phyloP scores from a whole-genome alignment of 192 early-diverging fungal genomes.

The Backusella sp. region DNA sequence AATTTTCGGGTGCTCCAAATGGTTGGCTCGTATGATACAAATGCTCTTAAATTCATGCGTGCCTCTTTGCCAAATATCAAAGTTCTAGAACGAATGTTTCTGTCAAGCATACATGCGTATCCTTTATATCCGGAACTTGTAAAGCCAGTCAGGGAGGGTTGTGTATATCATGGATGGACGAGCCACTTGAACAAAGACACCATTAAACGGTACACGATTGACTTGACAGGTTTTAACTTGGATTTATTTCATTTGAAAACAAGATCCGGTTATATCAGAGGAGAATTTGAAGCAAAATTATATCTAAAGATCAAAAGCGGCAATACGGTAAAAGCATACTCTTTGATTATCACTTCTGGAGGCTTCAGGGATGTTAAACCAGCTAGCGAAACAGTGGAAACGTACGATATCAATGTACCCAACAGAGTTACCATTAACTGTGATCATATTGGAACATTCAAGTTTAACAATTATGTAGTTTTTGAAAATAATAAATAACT shows the following conservation, averaged over 20 bases:
- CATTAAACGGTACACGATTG: neutral
- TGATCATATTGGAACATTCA: neutral
- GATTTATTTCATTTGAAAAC: neutral
- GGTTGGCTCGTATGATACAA: neutral
- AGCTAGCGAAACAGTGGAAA: neutral
- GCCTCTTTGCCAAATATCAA: neutral
- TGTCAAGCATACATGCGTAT: neutral
- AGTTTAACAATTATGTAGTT: neutral
- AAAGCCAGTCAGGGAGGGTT: neutral
- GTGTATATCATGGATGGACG: neutral
- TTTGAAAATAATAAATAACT: neutral
- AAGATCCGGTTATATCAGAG: neutral
- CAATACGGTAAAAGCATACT: neutral
- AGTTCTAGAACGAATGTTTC: neutral
- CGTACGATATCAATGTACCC: neutral
- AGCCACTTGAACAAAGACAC: neutral
- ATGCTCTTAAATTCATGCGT: neutral
- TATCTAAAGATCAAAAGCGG: neutral
- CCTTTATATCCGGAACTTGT: neutral
- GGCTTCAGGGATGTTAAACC: neutral
- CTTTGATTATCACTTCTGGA: neutral
- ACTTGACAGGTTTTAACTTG: neutral
- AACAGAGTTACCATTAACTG: neutral
- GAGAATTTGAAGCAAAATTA: neutral
- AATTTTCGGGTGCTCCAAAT: neutral